Conservation (phyloP, 73 alveolate genomes). For the Breviolum minutum region DNA sequence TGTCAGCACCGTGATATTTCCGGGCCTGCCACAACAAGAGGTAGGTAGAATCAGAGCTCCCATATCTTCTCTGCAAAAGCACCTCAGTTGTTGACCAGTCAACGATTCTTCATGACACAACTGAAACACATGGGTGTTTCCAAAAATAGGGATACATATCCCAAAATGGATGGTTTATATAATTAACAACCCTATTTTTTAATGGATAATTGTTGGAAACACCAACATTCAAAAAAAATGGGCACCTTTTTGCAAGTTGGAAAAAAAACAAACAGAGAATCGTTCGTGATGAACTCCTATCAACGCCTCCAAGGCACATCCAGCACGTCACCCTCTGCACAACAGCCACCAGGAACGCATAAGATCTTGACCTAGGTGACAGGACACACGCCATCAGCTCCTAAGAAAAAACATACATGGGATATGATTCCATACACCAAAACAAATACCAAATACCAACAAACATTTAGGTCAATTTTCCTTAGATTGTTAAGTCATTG, state of each 20-base stretch:
- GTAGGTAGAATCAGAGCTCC: neutral
- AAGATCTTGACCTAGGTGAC: neutral
- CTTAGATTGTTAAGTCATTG: too few species aligned
- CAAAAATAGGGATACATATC: too few species aligned
- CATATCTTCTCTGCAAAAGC: constrained; percentile 16
- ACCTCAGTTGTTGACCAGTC: neutral
- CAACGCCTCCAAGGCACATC: neutral
- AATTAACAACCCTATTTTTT: too few species aligned
- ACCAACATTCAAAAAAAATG: too few species aligned
- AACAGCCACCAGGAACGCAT: constrained; percentile 39
- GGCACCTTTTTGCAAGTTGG: too few species aligned
- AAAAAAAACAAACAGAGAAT: neutral
- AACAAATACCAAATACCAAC: neutral
- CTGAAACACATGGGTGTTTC: neutral
- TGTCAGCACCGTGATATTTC: too few species aligned
- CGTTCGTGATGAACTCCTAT: neutral
- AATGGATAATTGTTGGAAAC: too few species aligned
- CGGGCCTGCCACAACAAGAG: constrained; percentile 53
- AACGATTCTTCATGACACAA: too few species aligned
- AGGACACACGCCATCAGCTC: neutral
- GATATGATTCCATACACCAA: neutral
- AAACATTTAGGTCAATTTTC: neutral
- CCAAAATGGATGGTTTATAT: too few species aligned
- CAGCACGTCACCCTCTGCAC: constrained; percentile 75
- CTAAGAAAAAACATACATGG: neutral